These are phyloP conservation scores for Trypanosoma avium DNA, from an alignment of 208 protist genomes.

Conservation along the genomic window DNA sequence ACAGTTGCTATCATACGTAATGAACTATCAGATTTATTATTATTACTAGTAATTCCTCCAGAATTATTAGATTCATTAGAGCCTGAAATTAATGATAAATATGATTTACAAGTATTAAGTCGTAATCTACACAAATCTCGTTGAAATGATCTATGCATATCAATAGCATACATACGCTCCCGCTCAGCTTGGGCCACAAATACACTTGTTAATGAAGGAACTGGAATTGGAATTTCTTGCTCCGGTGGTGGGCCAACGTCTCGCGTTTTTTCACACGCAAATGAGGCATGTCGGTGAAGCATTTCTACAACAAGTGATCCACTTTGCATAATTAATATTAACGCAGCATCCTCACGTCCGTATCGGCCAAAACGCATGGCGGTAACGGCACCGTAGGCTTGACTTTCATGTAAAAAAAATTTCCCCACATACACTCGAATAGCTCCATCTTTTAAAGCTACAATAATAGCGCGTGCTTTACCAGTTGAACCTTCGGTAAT, in stretches of 20 bases:
- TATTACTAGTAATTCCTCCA: background rate
- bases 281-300: slow-evolving; percentile 83
- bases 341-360: slow-evolving; percentile 89
- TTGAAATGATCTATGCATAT: slow-evolving; percentile 94
- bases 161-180: slow-evolving; percentile 76
- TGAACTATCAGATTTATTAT: background rate
- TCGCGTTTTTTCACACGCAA: slow-evolving; percentile 30
- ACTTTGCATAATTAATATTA: slow-evolving; percentile 85
- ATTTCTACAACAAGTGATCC: slow-evolving; percentile 92
- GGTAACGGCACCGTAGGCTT: slow-evolving; percentile 73
- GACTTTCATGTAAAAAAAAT: slow-evolving; percentile 76
- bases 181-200: slow-evolving; percentile 93
- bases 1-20: slow-evolving; percentile 48
- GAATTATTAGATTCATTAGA: slow-evolving; percentile 22
- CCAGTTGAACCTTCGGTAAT: slow-evolving; percentile 61
- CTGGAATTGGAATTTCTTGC: slow-evolving; percentile 91
- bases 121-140: slow-evolving; percentile 90
- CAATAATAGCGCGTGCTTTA: slow-evolving; percentile 74
- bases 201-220: slow-evolving; percentile 92
- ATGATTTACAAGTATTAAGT: slow-evolving; percentile 85
- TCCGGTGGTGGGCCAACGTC: slow-evolving; percentile 78
- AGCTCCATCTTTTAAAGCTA: slow-evolving; percentile 90
- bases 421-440: slow-evolving; percentile 93
- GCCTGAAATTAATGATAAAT: slow-evolving; percentile 74
- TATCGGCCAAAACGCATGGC: slow-evolving; percentile 91